These are phyloP conservation scores for Rhodotorula paludigena DNA, from an alignment of 768 basidiomycete species.

Conservation along the genomic window DNA sequence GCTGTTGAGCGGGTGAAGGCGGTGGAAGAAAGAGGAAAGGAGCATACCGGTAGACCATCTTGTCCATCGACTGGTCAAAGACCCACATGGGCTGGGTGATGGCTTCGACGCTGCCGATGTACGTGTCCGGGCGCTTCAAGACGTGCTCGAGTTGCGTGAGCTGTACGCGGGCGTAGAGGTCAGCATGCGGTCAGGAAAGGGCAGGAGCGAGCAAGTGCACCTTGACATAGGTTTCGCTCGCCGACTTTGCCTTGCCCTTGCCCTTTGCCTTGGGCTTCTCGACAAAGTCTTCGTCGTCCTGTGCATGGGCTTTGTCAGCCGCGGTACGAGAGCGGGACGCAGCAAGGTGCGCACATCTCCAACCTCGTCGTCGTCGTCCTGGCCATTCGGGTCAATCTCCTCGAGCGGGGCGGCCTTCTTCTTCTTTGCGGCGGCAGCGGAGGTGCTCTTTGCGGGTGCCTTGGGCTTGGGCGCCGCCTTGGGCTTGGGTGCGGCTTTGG, in stretches of 20 bases:
- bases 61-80: conserved; percentile 74
- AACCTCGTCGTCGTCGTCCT: conserved; percentile 43
- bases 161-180: conserved; percentile 50
- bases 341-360: conserved; percentile 42
- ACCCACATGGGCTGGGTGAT: conserved; percentile 89
- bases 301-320: too few relatives aligned
- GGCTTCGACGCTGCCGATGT: conserved; percentile 92
- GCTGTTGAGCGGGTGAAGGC: conserved; percentile 40
- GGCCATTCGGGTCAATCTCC: conserved; percentile 26
- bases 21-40: background rate
- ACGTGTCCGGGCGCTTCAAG: conserved; percentile 83
- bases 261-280: conserved; percentile 39
- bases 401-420: conserved; percentile 49
- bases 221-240: conserved; percentile 37
- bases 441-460: background rate
- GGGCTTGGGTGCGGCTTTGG: conserved; percentile 29
- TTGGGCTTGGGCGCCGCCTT: conserved; percentile 42
- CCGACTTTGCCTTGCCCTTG: conserved; percentile 42
- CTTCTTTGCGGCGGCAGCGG: conserved; percentile 55
- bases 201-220: background rate
- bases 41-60: conserved; percentile 71
- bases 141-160: conserved; percentile 92
- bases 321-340: background rate
- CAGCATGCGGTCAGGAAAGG: background rate
- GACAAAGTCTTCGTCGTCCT: conserved; percentile 47